phyloP scores from a whole-genome alignment of 805 yeast genomes.

The Metschnikowia hibisci region DNA sequence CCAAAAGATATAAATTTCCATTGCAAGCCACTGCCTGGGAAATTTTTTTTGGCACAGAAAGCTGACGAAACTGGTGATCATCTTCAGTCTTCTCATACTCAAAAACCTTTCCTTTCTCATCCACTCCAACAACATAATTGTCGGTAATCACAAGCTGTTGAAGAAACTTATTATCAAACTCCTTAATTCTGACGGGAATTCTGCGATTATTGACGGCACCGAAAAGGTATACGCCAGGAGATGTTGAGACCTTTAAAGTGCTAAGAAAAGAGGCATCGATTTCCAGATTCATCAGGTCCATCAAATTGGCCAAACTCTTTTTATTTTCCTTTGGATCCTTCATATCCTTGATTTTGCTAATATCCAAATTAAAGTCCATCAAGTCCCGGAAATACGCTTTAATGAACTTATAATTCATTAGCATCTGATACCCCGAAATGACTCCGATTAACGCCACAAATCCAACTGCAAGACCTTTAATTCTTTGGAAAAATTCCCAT shows the following conservation, averaged over 20 bases:
- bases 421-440: constrained; percentile 38
- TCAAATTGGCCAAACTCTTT: constrained; percentile 24
- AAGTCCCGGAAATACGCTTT: constrained; percentile 32
- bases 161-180: constrained; percentile 59
- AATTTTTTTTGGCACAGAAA: constrained; percentile 28
- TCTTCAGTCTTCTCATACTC: constrained; percentile 57
- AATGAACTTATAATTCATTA: constrained; percentile 41
- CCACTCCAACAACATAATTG: constrained; percentile 52
- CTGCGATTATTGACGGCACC: constrained; percentile 33
- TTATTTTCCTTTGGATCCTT: constrained; percentile 29
- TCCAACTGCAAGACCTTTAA: constrained; percentile 46
- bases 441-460: constrained; percentile 35
- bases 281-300: constrained; percentile 24
- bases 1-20: constrained; percentile 43
- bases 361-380: constrained; percentile 35
- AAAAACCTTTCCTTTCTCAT: constrained; percentile 65
- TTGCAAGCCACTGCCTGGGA: constrained; percentile 44
- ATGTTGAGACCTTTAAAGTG: constrained; percentile 22
- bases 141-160: constrained; percentile 53
- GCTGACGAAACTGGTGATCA: constrained; percentile 10
- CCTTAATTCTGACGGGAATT: constrained; percentile 56
- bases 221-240: constrained; percentile 35
- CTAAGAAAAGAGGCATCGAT: constrained; percentile 20
- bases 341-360: constrained; percentile 33
- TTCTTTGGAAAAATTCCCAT: constrained; percentile 40